Conservation (phyloP, 2,329 filamentous ascomycete genomes). For the Colletotrichum sp. region DNA sequence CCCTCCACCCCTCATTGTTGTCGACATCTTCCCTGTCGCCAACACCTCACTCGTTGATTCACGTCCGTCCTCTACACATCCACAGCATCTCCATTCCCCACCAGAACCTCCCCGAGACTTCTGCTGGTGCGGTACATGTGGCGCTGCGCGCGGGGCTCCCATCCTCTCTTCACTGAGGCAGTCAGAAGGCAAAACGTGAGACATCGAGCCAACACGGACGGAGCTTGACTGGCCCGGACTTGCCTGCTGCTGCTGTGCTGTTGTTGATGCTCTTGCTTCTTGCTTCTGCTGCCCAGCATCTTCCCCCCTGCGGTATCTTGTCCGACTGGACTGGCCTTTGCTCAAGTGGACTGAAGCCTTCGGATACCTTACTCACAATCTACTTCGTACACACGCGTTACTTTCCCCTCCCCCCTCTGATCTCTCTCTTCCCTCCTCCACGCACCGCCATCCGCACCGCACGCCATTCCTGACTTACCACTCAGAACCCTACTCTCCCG, state of each 20-base stretch:
- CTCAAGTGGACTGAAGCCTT: not conserved
- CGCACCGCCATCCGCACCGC: not conserved
- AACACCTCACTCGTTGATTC: constrained; percentile 10
- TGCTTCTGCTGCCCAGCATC: not conserved
- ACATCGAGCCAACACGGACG: constrained; percentile 19
- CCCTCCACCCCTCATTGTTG: constrained; percentile 8
- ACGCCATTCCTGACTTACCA: constrained; percentile 1
- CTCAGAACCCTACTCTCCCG: not conserved
- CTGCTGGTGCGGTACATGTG: not conserved
- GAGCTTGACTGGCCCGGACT: constrained; percentile 17
- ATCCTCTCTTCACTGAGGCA: constrained; percentile 9
- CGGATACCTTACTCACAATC: not conserved
- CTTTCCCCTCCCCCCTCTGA: not conserved
- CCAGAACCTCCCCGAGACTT: not conserved
- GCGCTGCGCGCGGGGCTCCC: constrained; percentile 18
- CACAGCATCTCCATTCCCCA: not conserved
- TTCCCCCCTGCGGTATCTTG: constrained; percentile 1
- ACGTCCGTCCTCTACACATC: not conserved
- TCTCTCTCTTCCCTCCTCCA: not conserved
- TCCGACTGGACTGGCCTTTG: not conserved
- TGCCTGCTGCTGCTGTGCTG: not conserved
- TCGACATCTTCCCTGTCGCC: constrained; percentile 20
- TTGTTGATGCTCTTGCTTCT: not conserved
- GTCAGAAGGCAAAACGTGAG: constrained; percentile 19
- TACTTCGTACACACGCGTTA: constrained; percentile 5